A percentile compares a stretch with the other conserved stretches of the same genome.
Evolutionary conservation across 768 basidiomycete genomes (phyloP).

Genomic region (Boletales sp.): DNA sequence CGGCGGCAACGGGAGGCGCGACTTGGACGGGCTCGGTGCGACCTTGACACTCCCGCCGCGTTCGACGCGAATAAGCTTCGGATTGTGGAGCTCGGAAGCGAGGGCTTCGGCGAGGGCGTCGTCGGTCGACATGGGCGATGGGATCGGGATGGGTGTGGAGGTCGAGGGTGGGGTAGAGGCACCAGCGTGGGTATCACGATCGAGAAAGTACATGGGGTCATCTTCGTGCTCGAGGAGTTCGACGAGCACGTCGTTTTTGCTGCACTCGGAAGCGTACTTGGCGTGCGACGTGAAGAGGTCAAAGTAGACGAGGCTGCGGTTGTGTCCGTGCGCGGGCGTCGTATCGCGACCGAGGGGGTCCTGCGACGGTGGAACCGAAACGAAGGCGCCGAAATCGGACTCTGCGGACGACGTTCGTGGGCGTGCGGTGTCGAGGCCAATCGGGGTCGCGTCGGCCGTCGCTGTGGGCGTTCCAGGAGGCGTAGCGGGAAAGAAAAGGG

Average conservation of each 20-base stretch:
- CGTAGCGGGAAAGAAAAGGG: conserved; percentile 41
- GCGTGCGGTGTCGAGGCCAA: neutral
- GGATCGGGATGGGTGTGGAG: no score
- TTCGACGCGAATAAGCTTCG: conserved; percentile 3
- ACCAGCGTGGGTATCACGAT: neutral
- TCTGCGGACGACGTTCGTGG: conserved; percentile 19
- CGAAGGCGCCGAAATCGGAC: conserved; percentile 61
- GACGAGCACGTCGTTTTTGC: conserved; percentile 52
- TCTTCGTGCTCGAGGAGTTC: conserved; percentile 66
- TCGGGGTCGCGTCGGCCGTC: neutral
- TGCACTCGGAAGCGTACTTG: conserved; percentile 49
- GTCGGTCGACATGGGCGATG: conserved; percentile 13
- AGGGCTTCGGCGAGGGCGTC: conserved; percentile 37
- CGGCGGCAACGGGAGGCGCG: conserved; percentile 20
- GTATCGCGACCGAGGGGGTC: conserved; percentile 38
- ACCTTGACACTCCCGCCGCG: conserved; percentile 10
- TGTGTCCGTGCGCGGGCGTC: conserved; percentile 1
- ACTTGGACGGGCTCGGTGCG: conserved; percentile 1
- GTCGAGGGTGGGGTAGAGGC: no score
- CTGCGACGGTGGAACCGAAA: conserved; percentile 50
- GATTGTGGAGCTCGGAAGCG: conserved; percentile 25
- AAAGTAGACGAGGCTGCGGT: conserved; percentile 49
- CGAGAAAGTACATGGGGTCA: conserved; percentile 63
- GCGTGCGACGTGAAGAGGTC: conserved; percentile 58
- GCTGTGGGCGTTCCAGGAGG: conserved; percentile 25